Conservation (phyloP, 1,284 basidiomycete species). For the Apiotrichum gamsii region DNA sequence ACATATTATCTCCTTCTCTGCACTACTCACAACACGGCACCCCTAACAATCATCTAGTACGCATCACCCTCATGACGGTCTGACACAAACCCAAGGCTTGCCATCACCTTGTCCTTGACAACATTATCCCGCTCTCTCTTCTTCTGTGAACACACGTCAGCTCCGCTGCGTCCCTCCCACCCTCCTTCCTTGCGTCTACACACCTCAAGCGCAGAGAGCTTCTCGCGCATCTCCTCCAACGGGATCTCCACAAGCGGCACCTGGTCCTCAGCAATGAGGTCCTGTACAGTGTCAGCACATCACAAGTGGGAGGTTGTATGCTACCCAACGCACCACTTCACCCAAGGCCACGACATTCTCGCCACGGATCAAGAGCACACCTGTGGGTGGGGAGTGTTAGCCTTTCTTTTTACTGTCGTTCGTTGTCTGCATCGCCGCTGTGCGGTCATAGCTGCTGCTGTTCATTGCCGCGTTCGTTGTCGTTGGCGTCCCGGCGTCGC, state of each 20-base stretch:
- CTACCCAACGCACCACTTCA: conserved; percentile 69
- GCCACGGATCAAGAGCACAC: conserved; percentile 89
- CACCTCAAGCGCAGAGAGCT: conserved; percentile 61
- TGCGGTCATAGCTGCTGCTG: too few relatives aligned
- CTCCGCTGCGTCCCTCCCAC: neutral
- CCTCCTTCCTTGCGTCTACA: conserved; percentile 9
- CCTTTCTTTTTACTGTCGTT: too few relatives aligned
- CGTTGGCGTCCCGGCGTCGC: too few relatives aligned
- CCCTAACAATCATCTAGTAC: too few relatives aligned
- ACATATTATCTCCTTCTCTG: too few relatives aligned
- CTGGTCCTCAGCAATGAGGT: conserved; percentile 86
- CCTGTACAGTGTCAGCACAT: too few relatives aligned
- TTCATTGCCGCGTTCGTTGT: too few relatives aligned
- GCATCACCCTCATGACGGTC: conserved; percentile 48
- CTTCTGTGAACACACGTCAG: conserved; percentile 28
- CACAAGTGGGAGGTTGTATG: too few relatives aligned
- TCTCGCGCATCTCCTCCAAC: conserved; percentile 60
- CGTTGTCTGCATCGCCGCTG: too few relatives aligned
- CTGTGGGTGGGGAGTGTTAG: too few relatives aligned
- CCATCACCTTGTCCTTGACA: conserved; percentile 41
- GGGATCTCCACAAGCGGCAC: conserved; percentile 70
- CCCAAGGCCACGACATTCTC: conserved; percentile 98
- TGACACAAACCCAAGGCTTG: conserved; percentile 41
- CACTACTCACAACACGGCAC: too few relatives aligned
- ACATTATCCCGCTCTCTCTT: conserved; percentile 37